Percentiles rank a stretch among this genome's conserved stretches.
These are phyloP conservation scores for Heliamphora exappendiculata DNA, from an alignment of 148 eudicot species.

Conservation along the genomic window DNA sequence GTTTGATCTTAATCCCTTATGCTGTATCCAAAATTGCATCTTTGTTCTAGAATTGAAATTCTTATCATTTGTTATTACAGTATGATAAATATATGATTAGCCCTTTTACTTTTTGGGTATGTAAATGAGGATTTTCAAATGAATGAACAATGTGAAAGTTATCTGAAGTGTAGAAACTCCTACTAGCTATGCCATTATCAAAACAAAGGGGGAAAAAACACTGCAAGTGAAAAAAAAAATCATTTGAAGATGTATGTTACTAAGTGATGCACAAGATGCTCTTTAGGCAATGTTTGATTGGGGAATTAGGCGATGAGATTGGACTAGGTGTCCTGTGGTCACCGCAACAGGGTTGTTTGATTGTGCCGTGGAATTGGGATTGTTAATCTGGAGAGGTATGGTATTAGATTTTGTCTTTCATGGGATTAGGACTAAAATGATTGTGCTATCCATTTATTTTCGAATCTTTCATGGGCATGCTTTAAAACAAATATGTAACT, in stretches of 20 bases:
- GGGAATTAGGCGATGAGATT: too few relatives aligned
- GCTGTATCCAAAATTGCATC: neutral
- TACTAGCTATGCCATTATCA: neutral
- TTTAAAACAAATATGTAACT: too few relatives aligned
- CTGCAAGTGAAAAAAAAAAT: neutral
- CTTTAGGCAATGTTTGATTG: neutral
- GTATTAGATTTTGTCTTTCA: too few relatives aligned
- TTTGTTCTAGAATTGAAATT: neutral
- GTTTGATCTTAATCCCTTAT: constrained; percentile 20
- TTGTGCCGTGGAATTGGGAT: too few relatives aligned
- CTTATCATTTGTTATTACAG: neutral
- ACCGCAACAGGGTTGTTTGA: too few relatives aligned
- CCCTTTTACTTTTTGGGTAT: neutral
- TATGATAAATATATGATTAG: neutral
- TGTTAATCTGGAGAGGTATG: too few relatives aligned
- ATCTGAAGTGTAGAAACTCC: neutral
- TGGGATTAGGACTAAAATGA: too few relatives aligned
- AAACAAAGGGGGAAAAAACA: neutral
- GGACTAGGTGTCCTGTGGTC: too few relatives aligned
- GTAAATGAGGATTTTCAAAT: neutral
- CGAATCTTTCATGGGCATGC: too few relatives aligned
- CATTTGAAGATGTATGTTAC: neutral
- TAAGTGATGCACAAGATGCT: neutral
- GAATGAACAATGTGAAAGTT: neutral
- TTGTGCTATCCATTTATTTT: too few relatives aligned